Evolutionary conservation across 169 alveolate genomes (phyloP).

Genomic region (Cyclospora cayetanensis): DNA sequence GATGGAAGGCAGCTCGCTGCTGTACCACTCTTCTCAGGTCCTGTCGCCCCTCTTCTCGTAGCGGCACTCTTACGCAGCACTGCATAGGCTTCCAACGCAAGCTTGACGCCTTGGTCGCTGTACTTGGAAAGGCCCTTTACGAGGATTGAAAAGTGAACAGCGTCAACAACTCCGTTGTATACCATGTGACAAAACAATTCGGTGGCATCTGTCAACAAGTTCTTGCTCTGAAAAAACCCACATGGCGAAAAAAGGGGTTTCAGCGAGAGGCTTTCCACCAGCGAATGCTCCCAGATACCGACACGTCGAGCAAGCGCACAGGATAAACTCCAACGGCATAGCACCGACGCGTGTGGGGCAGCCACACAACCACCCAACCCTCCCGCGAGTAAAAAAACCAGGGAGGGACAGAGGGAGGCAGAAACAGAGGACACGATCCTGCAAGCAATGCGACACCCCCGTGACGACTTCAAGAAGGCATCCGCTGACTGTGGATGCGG

Average conservation of each 20-base stretch:
- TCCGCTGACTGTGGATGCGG: too few relatives aligned
- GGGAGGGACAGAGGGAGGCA: too few relatives aligned
- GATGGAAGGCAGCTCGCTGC: background rate
- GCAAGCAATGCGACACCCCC: too few relatives aligned
- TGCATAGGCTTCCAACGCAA: constrained; percentile 33
- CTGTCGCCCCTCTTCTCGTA: background rate
- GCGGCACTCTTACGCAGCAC: background rate
- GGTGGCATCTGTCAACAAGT: constrained; percentile 8
- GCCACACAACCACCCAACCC: too few relatives aligned
- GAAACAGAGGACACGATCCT: too few relatives aligned
- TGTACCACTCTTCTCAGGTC: background rate
- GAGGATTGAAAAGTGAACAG: constrained; percentile 42
- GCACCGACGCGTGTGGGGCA: too few relatives aligned
- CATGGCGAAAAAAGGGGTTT: background rate
- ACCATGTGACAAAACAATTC: background rate
- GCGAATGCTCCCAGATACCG: too few relatives aligned
- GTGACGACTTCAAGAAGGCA: too few relatives aligned
- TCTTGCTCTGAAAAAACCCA: background rate
- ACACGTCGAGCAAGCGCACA: too few relatives aligned
- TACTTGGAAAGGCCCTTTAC: constrained; percentile 11
- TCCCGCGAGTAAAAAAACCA: too few relatives aligned
- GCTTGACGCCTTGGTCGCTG: background rate
- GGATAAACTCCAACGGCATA: too few relatives aligned
- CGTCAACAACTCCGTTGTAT: background rate
- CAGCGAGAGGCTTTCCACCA: too few relatives aligned